Conservation (phyloP, 192 early-diverging fungal genomes). For the Mortierella claussenii region DNA sequence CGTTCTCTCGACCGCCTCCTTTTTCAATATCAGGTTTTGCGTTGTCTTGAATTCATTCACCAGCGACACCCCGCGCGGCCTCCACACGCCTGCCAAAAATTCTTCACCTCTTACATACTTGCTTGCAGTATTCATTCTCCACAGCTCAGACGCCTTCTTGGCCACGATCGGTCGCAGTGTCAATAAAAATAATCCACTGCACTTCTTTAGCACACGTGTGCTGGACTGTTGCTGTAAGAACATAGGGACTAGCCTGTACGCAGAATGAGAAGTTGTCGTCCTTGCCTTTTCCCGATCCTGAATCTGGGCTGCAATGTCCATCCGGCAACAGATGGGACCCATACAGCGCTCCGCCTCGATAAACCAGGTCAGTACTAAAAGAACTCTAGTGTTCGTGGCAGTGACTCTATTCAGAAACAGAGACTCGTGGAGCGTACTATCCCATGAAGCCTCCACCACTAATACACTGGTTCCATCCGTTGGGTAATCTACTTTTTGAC, state of each 20-base stretch:
- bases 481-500: slow-evolving; percentile 61
- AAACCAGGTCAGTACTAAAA: slow-evolving; percentile 64
- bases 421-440: slow-evolving; percentile 78
- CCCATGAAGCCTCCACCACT: slow-evolving; percentile 71
- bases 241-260: slow-evolving; percentile 31
- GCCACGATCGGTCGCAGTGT: slow-evolving; percentile 67
- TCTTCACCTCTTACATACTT: slow-evolving; percentile 83
- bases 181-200: slow-evolving; percentile 69
- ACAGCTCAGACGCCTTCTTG: slow-evolving; percentile 67
- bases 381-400: slow-evolving; percentile 63
- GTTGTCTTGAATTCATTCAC: slow-evolving; percentile 67
- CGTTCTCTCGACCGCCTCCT: slow-evolving; percentile 54
- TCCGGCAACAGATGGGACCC: slow-evolving; percentile 65
- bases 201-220: slow-evolving; percentile 49
- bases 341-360: slow-evolving; percentile 70
- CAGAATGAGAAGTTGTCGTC: slow-evolving; percentile 22
- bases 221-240: slow-evolving; percentile 48
- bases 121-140: slow-evolving; percentile 76
- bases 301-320: slow-evolving; percentile 74
- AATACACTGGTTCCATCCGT: slow-evolving; percentile 74
- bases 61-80: slow-evolving; percentile 74
- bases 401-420: slow-evolving; percentile 76
- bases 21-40: slow-evolving; percentile 35
- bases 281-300: slow-evolving; percentile 64
- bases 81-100: slow-evolving; percentile 67